Conservation (phyloP, 306 rosid genomes). For the Calophaca sinica region DNA sequence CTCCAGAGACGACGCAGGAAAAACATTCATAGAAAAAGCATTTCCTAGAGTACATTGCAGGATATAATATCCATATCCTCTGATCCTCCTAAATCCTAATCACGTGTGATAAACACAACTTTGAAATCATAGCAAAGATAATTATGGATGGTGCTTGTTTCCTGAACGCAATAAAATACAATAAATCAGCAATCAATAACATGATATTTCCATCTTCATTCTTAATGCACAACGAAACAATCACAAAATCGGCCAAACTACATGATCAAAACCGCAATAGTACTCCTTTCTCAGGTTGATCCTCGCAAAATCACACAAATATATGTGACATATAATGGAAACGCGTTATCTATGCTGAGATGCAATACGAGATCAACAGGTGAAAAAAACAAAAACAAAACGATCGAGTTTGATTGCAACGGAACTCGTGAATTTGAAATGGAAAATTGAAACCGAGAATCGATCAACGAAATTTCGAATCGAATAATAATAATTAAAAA, state of each 20-base stretch:
- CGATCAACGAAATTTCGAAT: constrained; percentile 14
- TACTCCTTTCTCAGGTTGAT: constrained; percentile 28
- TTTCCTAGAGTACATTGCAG: constrained; percentile 12
- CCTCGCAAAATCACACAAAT: constrained; percentile 18
- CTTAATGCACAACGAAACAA: neutral
- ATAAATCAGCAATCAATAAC: neutral
- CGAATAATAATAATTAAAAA: neutral
- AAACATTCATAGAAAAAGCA: constrained; percentile 16
- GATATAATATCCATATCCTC: constrained; percentile 9
- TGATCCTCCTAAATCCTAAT: constrained; percentile 12
- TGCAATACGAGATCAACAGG: neutral
- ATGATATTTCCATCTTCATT: constrained; percentile 9
- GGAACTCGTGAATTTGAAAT: neutral
- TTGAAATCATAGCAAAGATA: no score
- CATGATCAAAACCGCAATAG: constrained; percentile 1
- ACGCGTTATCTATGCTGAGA: neutral
- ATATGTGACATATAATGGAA: neutral
- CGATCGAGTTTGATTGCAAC: neutral
- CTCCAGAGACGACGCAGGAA: neutral
- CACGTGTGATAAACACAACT: neutral
- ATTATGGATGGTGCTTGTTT: neutral
- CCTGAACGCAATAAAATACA: neutral
- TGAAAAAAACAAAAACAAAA: neutral
- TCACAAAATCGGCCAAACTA: neutral
- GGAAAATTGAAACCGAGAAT: neutral